Evolutionary conservation across 441 rosid genomes (phyloP).

Genomic region (Cnidoscolus chayamansa): DNA sequence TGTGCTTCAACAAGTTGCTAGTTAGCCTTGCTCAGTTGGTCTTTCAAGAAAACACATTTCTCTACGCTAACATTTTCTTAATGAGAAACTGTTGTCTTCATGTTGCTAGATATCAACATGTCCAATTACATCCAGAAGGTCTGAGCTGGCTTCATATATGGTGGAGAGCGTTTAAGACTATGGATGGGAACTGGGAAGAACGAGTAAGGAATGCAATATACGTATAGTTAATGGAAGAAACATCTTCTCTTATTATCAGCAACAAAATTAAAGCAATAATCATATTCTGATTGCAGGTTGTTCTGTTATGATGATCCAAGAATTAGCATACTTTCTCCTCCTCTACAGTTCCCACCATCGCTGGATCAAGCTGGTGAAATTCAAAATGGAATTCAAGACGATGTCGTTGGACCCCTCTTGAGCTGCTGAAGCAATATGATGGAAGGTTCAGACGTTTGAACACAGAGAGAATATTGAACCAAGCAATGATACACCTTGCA

Average conservation of each 20-base stretch:
- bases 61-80: too few relatives aligned
- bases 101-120: background rate
- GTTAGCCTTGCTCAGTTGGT: background rate
- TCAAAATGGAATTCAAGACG: conserved; percentile 20
- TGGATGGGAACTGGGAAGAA: background rate
- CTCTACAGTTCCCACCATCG: conserved; percentile 33
- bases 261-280: conserved; percentile 19
- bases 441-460: conserved; percentile 25
- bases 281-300: conserved; percentile 20
- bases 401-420: conserved; percentile 23
- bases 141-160: background rate
- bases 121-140: background rate
- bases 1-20: background rate
- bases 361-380: conserved; percentile 21
- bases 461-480: conserved; percentile 24
- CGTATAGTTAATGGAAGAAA: background rate
- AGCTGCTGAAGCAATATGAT: conserved; percentile 32
- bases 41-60: background rate
- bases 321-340: conserved; percentile 32
- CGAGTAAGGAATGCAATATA: background rate
- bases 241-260: conserved; percentile 26
- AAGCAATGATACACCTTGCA: conserved; percentile 5
- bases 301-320: conserved; percentile 23
- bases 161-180: background rate
- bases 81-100: background rate